These are phyloP conservation scores for Solanum stenotomum DNA, from an alignment of 257 asterid species.

Conservation along the genomic window DNA sequence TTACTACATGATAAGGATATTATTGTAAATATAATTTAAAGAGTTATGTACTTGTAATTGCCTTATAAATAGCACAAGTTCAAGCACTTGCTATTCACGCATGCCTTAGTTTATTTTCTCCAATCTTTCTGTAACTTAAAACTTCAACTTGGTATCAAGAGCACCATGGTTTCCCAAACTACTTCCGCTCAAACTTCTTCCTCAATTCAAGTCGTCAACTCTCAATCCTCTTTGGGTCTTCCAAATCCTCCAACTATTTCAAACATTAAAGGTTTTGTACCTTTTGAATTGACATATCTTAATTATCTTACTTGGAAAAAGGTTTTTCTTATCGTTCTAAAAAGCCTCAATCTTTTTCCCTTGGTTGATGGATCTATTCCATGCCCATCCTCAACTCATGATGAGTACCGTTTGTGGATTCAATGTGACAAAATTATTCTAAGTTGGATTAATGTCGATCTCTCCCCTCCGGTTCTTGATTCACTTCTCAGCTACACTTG, in stretches of 20 bases:
- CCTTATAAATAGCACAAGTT: too few species aligned
- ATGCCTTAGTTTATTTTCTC: too few species aligned
- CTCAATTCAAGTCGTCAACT: background rate
- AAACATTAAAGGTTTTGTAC: background rate
- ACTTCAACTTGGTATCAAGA: background rate
- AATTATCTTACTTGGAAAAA: too few species aligned
- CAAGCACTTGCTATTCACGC: too few species aligned
- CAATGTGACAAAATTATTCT: background rate
- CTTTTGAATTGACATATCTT: too few species aligned
- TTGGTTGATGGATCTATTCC: background rate
- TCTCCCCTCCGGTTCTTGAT: background rate
- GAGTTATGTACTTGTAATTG: too few species aligned
- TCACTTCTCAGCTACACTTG: background rate
- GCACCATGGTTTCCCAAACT: background rate
- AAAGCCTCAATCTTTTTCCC: background rate
- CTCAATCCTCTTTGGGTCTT: background rate
- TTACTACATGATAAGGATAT: too few species aligned
- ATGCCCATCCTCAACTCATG: background rate
- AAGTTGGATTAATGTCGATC: background rate
- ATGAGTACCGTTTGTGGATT: background rate
- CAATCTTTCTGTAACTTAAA: too few species aligned
- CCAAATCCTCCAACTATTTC: background rate
- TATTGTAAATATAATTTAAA: too few species aligned
- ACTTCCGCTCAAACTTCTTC: background rate
- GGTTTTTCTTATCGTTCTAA: too few species aligned